Base-by-base conservation (phyloP, 2,329 filamentous ascomycete species). In the Cadophora luteo-olivacea region DNA sequence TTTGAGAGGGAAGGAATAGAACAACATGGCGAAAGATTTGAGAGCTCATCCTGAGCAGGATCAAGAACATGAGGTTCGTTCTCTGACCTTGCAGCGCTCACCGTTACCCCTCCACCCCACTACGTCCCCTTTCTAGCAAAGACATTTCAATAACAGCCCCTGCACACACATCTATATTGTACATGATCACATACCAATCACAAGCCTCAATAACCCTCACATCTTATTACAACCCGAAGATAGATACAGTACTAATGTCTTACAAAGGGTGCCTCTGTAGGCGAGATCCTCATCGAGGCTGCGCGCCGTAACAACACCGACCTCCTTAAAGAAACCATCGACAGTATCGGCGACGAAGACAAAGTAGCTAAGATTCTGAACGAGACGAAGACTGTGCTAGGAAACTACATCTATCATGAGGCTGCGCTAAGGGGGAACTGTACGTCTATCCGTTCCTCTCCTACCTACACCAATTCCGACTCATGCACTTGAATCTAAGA, bases 271-370 rank as follows among this genome's bases (percentile, higher is more conserved):
- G 95, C 95, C 75, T 92, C 92, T 69, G 88, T 90, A 58, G 86
- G 90, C 80, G 95, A 98, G 83, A 87, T 92, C 77, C 87, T 98
- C 75, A 89, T 98, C 81, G 95, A 97, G 84, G 93, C 96, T 76
- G 97, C 92, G 82, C 93, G 95, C 70, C 89, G 94, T 77, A 95
- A 98, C 86, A 97, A 98, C 82, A 90, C 90, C 74, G 91, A 95
- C 65, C 89, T 98, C 69, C 88, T 98, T 67, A 82, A 87, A 75
- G 91, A 96, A 76, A 86, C 94, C 67, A 85, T 97, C 73, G 81
- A 82, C 68, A 88, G 90, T 19, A 79, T 79, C 72, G 79, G 82
- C 65, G 78, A 83, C 8, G 81, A 84, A 65, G 85, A 88, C 68
- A 85, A 92, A 76, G 88, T 93, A 69, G 89, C 94, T 41, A 80